Base-by-base conservation (phyloP, 768 basidiomycete genomes). In the Lactarius hengduanensis region DNA sequence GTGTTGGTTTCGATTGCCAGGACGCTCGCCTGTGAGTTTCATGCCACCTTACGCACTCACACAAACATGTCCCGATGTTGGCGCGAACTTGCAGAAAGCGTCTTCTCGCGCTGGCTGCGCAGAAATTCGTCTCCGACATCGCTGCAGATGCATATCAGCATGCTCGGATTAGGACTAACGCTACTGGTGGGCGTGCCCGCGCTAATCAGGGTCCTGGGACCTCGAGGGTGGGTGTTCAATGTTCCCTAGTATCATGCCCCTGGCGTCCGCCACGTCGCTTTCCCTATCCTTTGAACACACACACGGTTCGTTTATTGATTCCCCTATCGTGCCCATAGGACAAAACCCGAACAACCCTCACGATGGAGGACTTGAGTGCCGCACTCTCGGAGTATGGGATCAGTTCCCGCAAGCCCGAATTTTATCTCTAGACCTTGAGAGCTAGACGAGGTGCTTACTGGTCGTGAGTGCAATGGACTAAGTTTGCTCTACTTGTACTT, bases 81-180 rank as follows among this genome's bases (percentile, higher is more conserved):
- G 60, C 36, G 30, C 16, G 10, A 54, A 59, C 30, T 47, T 66
- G 9, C 75, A 97, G 96, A 64, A 98, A 97, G 80, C 91, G 96
- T 3, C 85, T 99, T 20, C 81, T 99, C 30, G 95, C 96, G 0
- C 83, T 98, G 15, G 96, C 97, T 3, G 94, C 97, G 0, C 97
- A 99, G 74, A 98, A 98, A 74, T 98, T 99, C 74, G 89, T 98
- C 54, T 92, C 95, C 8, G 96, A 98, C 74, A 96, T 99, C 63
- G 91, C 96, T 3, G 86, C 92, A 2, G 97, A 99, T 76, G 95
- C 97, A 11, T 98, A 93, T 78, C 95, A 98, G 74, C 96, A 98
- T 77, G 97, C 97, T 9, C 91, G 96, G 36, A 92, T 98, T 72
- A 87, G 97, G 43, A 92, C 93, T 1, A 96, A 93, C 66, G 94